Evolutionary conservation across 2,329 filamentous ascomycete species (phyloP), one percentile per base, ranked within the genome.

Genomic region (Sporothrix globosa): DNA sequence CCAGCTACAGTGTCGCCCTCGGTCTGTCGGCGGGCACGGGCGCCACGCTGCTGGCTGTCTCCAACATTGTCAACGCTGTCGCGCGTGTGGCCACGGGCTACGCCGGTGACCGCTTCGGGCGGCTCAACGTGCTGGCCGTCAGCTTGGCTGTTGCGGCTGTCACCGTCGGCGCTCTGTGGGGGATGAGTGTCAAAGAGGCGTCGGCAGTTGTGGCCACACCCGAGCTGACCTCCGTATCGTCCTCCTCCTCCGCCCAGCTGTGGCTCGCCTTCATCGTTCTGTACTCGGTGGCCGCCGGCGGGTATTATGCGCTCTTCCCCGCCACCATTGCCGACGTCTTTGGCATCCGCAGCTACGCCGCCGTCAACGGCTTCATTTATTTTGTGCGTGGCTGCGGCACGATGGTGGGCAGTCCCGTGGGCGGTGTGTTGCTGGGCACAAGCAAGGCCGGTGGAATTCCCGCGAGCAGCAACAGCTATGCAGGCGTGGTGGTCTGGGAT

Each of bases 321-420:
- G 82, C 82, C 0, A 79, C 82, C 11, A 80, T 84, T 17, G 80
- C 81, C n/a, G 82, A 84, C 71, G 80, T 84, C 4, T 84, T 84
- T 75, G 82, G 82, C 2, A 81, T 84, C 39, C 78, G 80, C 70
- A 81, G 81, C 61, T 84, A 83, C 72, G 82, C 82, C 0, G 81
- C 81, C 24, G 82, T 84, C 4, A 84, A 83, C 73, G 81, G 81
- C 2, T 83, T 83, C 69, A 81, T 83, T 19, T 80, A 83, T 50
- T 82, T 84, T 63, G 76, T 83, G 0, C 75, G 82, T 56, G 82
- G 82, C 0, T 73, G 82, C 9, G 82, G 81, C 0, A 81, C 79
- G 0, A 79, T 83, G 75, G 80, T 83, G 72, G 82, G 82, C 6
- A 82, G 79, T 68, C 82, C 82, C 0, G 78, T 84, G 41, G 82